phyloP scores from a whole-genome alignment of 2,329 filamentous ascomycete genomes.

The Phaeosphaeria sp. region DNA sequence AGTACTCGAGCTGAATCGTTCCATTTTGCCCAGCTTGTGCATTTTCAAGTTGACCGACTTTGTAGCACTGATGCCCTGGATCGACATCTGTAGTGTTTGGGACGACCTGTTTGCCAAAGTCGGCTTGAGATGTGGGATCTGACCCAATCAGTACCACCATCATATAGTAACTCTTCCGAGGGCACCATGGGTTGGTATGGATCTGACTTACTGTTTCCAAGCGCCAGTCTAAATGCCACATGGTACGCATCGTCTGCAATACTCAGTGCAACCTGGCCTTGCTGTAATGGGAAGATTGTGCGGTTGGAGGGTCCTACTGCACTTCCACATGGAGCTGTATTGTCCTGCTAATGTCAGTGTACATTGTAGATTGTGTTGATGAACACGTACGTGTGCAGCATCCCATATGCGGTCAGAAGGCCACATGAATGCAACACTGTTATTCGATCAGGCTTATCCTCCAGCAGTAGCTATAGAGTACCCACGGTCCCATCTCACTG shows the following conservation, averaged over 20 bases:
- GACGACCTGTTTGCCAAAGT: slow-evolving; percentile 49
- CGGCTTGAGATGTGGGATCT: slow-evolving; percentile 50
- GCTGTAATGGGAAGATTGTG: slow-evolving; percentile 64
- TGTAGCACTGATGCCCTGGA: slow-evolving; percentile 55
- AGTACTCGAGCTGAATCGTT: slow-evolving; percentile 55
- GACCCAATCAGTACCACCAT: not conserved
- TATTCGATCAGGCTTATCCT: not conserved
- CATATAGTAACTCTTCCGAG: too few relatives aligned
- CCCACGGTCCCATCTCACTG: slow-evolving; percentile 56
- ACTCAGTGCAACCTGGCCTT: slow-evolving; percentile 62
- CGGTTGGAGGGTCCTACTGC: slow-evolving; percentile 55
- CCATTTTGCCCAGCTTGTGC: slow-evolving; percentile 51
- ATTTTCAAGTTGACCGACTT: slow-evolving; percentile 43
- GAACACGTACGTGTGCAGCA: slow-evolving; percentile 43
- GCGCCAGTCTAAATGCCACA: slow-evolving; percentile 62
- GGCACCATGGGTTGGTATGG: too few relatives aligned
- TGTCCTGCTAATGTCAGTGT: slow-evolving; percentile 48
- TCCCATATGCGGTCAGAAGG: slow-evolving; percentile 64
- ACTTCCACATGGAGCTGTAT: slow-evolving; percentile 65
- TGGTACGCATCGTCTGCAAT: slow-evolving; percentile 65
- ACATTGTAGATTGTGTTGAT: not conserved
- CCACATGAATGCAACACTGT: slow-evolving; percentile 64
- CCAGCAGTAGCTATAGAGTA: not conserved
- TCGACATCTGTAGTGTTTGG: slow-evolving; percentile 49
- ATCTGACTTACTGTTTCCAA: slow-evolving; percentile 54